phyloP scores from a whole-genome alignment of 352 stramenopile genomes.

The Phytophthora agathidicida region DNA sequence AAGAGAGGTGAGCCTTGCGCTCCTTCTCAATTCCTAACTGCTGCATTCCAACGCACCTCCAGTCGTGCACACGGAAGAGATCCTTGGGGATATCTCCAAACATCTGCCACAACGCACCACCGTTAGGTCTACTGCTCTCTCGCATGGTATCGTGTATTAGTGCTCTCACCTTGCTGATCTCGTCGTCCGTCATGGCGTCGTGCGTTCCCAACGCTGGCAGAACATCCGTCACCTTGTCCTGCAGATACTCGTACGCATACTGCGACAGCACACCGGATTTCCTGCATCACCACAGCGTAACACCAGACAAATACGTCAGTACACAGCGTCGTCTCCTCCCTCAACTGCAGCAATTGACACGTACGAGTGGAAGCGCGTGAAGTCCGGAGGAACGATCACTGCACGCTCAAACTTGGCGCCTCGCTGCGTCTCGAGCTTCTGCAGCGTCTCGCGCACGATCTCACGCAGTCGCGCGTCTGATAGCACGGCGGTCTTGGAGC shows the following conservation, averaged over 20 bases:
- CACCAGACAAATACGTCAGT: constrained; percentile 4
- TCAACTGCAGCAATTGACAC: constrained; percentile 7
- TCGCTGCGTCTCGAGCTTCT: constrained; percentile 63
- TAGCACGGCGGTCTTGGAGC: constrained; percentile 65
- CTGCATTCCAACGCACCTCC: constrained; percentile 66
- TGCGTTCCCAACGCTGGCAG: constrained; percentile 96
- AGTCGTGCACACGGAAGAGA: constrained; percentile 96
- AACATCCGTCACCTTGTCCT: constrained; percentile 85
- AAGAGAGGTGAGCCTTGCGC: neutral
- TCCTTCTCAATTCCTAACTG: neutral
- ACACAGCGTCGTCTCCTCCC: neutral
- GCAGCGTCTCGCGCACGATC: constrained; percentile 68
- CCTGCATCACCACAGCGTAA: constrained; percentile 32
- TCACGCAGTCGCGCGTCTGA: constrained; percentile 63
- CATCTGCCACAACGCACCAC: constrained; percentile 70
- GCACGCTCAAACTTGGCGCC: constrained; percentile 70
- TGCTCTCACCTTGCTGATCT: constrained; percentile 85
- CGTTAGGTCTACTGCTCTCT: neutral
- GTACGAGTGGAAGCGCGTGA: constrained; percentile 96
- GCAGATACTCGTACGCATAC: constrained; percentile 94
- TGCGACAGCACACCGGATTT: constrained; percentile 94
- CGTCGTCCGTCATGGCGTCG: constrained; percentile 93
- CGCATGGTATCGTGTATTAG: neutral
- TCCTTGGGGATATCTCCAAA: constrained; percentile 91
- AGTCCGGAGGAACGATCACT: constrained; percentile 95